Base-by-base conservation (phyloP, 2,329 filamentous ascomycete genomes). In the Botrytis fabae region DNA sequence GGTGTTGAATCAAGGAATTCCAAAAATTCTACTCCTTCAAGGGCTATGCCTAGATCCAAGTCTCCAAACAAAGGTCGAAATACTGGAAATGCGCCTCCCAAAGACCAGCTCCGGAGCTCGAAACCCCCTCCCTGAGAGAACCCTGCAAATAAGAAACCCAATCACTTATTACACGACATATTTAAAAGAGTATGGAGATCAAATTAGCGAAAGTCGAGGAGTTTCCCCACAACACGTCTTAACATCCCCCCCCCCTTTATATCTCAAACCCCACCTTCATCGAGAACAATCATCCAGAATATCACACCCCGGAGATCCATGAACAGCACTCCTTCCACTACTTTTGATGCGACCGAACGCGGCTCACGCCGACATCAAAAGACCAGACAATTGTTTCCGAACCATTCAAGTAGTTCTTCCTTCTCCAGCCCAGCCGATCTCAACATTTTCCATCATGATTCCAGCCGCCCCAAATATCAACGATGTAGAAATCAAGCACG, bases 11-110 rank as follows among this genome's bases (percentile, higher is more conserved):
- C 60, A 42, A 40, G 2, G 16, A 5, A 62, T 10, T n/a, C 6
- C 1, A 22, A 9, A 22, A 22, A 60, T 35, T 16, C 20, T 7
- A 12, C 22, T 12, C 32, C 57, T 32, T 60, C 20, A 9, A 35
- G 1, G 2, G 16, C 4, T 14, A 4, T 7, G 22, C 22, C 35
- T 9, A 1, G 2, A n/a, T n/a, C 35, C 10, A 40, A 25, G n/a
- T 4, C 18, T 42, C 4, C 8, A 25, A 62, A 42, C 25, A 9
- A 14, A 18, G 22, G 16, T 40, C 60, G 6, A 40, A 9, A n/a
- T n/a, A n/a, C 2, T n/a, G 14, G n/a, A 57, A 57, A 28, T 18
- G n/a, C n/a, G 51, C n/a, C n/a, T 57, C n/a, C n/a, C 12, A 18
- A 57, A 28, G 3, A 57, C 2, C n/a, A 0, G 14, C n/a, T 9